Base-by-base conservation (phyloP, 129 eudicot species). In the Escallonia herrerae region DNA sequence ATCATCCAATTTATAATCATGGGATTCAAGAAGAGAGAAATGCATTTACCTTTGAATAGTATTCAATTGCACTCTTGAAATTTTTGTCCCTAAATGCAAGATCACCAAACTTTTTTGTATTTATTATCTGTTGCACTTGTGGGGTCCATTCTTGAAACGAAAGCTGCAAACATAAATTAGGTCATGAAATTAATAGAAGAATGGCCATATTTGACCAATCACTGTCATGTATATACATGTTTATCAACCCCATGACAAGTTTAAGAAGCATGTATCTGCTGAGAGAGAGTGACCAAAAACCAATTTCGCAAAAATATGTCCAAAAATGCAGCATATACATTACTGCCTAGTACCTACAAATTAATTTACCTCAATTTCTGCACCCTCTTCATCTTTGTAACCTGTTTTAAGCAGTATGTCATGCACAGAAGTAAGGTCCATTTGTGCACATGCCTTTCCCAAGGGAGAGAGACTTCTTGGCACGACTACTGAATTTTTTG, bases 101-200 rank as follows among this genome's bases (percentile, higher is more conserved):
- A 72, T 91, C 98, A 40, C 98, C 98, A 66, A 81, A 91, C 66
- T 91, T 91, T 80, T 91, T 91, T 46, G 98, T 91, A 47, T 91
- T 91, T 65, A 87, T 66, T 91, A 91, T 91, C 58, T 91, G 96
- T 80, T 91, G 98, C 63, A 91, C 98, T 88, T 91, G 98, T 43
- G 88, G 98, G 15, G 98, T 91, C 98, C 98, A 91, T 77, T 91
- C 98, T 91, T 91, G 98, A 76, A 91, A 91, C 38, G 98, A 91
- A 54, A 91, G 86, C 98, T 91, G 67, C 81, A 79, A 48, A 55
- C 33, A 22, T 22, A 22, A 22, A 22, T 22, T 0, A 22, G 1
- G 33, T 22, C 33, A 22, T 22, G 33, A 22, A 43, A 3, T 3
- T 5, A 6, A 5, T 14, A 43, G 5, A 7, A 15, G 40, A 62